Evolutionary conservation across 495 filamentous ascomycete genomes (phyloP).

Genomic region (Xylaria bambusicola): DNA sequence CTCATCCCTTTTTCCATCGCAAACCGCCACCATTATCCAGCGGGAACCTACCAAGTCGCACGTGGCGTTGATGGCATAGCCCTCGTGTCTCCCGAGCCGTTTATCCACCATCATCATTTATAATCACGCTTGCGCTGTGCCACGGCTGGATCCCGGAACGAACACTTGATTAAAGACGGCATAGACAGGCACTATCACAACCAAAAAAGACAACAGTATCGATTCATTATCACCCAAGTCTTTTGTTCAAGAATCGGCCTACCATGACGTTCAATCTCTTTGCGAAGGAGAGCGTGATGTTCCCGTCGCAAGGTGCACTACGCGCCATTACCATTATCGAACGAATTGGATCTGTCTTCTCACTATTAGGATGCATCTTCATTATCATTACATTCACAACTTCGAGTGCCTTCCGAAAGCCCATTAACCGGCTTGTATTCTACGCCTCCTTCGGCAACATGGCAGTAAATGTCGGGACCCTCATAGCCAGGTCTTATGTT

Average conservation of each 20-base stretch:
- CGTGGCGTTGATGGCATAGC: constrained; percentile 3
- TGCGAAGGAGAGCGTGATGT: constrained; percentile 1
- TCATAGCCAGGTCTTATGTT: constrained; percentile 67
- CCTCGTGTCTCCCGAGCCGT: not conserved
- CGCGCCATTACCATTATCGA: constrained; percentile 63
- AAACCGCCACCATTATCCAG: not conserved
- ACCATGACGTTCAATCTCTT: not conserved
- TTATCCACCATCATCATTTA: not conserved
- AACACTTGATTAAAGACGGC: too few species aligned
- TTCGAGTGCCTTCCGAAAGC: constrained; percentile 68
- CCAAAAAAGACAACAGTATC: not conserved
- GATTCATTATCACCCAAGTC: too few species aligned
- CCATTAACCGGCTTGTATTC: constrained; percentile 88
- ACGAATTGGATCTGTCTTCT: constrained; percentile 67
- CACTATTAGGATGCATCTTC: constrained; percentile 69
- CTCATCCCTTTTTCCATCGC: not conserved
- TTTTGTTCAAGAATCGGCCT: not conserved
- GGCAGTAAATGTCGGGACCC: constrained; percentile 74
- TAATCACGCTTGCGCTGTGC: too few species aligned
- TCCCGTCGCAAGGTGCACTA: constrained; percentile 24
- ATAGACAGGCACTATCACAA: too few species aligned
- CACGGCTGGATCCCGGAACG: too few species aligned
- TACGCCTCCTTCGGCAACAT: constrained; percentile 85
- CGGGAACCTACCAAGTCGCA: not conserved
- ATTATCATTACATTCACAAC: constrained; percentile 71